Evolutionary conservation across 768 basidiomycete species (phyloP), one percentile per base, ranked within the genome.

Genomic region (Boletus rex-veris): DNA sequence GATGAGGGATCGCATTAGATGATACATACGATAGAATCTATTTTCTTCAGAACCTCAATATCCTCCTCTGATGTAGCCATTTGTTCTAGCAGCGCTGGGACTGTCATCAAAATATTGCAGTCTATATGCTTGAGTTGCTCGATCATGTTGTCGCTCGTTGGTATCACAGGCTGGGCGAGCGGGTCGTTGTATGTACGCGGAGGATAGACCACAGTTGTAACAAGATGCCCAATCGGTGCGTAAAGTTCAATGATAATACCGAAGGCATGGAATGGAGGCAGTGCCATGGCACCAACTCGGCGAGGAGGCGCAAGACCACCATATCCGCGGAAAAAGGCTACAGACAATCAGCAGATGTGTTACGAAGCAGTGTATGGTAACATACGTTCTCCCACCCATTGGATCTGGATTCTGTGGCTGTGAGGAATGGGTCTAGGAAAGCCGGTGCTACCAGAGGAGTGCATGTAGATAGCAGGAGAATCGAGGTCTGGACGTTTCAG

Each of bases 391-490:
- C 55, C 43, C 19, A 67, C 58, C 71, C 75, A 74, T 38, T 75
- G 65, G 2, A 67, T 48, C 18, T 76, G 49, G 3, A 60, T 59
- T 21, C 58, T 61, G 48, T 74, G 66, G 0, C 66, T 72, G 21
- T 72, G 64, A 1, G 68, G 53, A 28, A 81, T 73, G 3, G 75
- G 58, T 52, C 77, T 79, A 0, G 80, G 78, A 39, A 75, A 64
- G 5, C 79, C 79, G 0, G 80, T 79, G 39, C 76, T 79, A 14
- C 79, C 65, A 0, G 58, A 66, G 3, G 64, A 66, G 8, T 64
- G 62, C 7, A 58, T 21, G 12, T 66, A 66, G 18, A 66, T 45
- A 0, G 50, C 58, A 1, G 57, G 50, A 2, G 41, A 44, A 45
- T 61, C 52, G 45, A 56, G 18, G 9, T 57, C 46, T 10, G 61